Evolutionary conservation across 176 grass and related monocot species (phyloP).

Genomic region (maize (Zea mays)): DNA sequence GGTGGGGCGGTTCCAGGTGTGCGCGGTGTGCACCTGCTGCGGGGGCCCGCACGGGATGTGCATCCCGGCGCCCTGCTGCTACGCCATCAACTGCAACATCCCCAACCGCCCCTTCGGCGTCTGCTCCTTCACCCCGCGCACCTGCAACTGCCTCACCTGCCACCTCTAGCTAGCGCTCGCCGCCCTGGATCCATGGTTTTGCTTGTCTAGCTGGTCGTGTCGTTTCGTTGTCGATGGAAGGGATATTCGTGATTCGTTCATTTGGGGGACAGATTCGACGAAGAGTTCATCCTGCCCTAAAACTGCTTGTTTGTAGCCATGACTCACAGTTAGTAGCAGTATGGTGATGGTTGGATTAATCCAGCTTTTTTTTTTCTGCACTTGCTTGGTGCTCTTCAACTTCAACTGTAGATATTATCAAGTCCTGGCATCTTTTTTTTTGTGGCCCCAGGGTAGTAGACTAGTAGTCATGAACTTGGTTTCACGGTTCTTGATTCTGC

Average conservation of each 20-base stretch:
- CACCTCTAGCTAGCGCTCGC: constrained; percentile 45
- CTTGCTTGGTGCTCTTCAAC: constrained; percentile 14
- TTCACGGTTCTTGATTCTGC: too few relatives aligned
- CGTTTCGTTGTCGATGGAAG: not conserved
- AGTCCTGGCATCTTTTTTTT: not conserved
- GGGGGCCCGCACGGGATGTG: constrained; percentile 67
- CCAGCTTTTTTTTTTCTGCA: not conserved
- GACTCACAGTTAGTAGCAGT: not conserved
- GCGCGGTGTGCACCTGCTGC: constrained; percentile 81
- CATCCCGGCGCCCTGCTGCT: constrained; percentile 87
- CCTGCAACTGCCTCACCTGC: constrained; percentile 84
- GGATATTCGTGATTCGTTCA: not conserved
- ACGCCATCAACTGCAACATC: constrained; percentile 93
- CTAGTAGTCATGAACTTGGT: too few relatives aligned
- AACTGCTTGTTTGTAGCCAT: not conserved
- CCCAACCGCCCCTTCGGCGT: constrained; percentile 84
- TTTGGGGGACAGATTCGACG: not conserved
- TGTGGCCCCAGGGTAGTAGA: not conserved
- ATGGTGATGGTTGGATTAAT: not conserved
- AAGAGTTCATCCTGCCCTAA: not conserved
- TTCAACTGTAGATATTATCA: constrained; percentile 31
- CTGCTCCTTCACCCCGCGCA: constrained; percentile 74
- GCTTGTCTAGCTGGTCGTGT: not conserved
- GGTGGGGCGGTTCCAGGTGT: constrained; percentile 69
- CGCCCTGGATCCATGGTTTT: not conserved